Evolutionary conservation across 2,329 filamentous ascomycete genomes (phyloP).

Genomic region (Didymella sp.): DNA sequence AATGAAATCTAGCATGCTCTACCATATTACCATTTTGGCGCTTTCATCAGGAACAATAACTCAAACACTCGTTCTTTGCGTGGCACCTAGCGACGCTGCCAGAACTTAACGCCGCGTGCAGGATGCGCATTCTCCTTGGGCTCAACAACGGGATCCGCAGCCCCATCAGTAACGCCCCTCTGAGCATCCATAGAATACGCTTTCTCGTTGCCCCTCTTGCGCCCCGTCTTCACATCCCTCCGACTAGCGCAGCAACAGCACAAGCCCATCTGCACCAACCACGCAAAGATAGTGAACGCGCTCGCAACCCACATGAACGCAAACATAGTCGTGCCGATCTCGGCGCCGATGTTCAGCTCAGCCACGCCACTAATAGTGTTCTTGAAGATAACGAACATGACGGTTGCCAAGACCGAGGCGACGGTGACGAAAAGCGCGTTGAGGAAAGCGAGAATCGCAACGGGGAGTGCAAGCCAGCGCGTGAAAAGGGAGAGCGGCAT

Average conservation of each 20-base stretch:
- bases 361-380: constrained; percentile 73
- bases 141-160: constrained; percentile 8
- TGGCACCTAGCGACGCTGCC: constrained; percentile 18
- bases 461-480: constrained; percentile 67
- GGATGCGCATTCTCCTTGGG: constrained; percentile 7
- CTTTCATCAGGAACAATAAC: background rate
- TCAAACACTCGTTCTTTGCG: background rate
- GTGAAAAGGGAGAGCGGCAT: constrained; percentile 61
- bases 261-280: constrained; percentile 73
- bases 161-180: constrained; percentile 4
- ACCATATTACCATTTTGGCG: constrained; percentile 4
- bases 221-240: constrained; percentile 59
- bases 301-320: constrained; percentile 89
- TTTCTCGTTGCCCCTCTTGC: constrained; percentile 54
- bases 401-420: constrained; percentile 77
- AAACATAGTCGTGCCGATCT: constrained; percentile 77
- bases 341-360: constrained; percentile 77
- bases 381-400: constrained; percentile 82
- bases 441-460: constrained; percentile 72
- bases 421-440: constrained; percentile 71
- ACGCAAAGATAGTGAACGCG: constrained; percentile 70
- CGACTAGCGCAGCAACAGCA: constrained; percentile 76
- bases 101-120: constrained; percentile 20
- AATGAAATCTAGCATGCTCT: constrained; percentile 6
- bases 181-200: constrained; percentile 36